Base-by-base conservation (phyloP, 1,284 basidiomycete species). In the Xerocomus tenax region DNA sequence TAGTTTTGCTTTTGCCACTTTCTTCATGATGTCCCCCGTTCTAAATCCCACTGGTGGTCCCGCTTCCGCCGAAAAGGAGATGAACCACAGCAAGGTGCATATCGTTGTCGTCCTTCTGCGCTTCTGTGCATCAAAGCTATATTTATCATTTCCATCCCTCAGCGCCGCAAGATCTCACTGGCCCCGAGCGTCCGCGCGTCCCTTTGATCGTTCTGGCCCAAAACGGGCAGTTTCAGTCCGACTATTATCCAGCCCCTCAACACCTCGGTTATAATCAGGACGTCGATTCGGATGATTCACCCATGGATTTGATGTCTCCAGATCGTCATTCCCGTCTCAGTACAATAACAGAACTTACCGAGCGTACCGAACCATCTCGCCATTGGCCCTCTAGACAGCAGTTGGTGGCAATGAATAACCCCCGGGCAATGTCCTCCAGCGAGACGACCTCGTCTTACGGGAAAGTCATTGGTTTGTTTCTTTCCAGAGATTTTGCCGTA, bases 291-390 rank as follows among this genome's bases (percentile, higher is more conserved):
- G 54, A 56, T 39, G 56, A 57, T 48, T 21, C 52, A 34, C 43
- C 55, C 18, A 25, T 50, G 44, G 64, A 45, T 39, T 30, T 58
- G 8, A 57, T 56, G 62, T 56, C 62, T 29, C 59, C 57, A 5
- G 57, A 58, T 56, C 66, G 54, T 23, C 47, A 54, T 47, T 68
- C 62, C 8, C 68, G 62, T 47, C 62, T 85, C 50, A 83, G 75
- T 54, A 82, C 79, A 3, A 86, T 87, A 53, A 73, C 76, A 21
- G 84, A 87, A 62, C 67, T 65, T 43, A 81, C 83, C 12, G 84
- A 87, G 59, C 71, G 71, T 19, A 80, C 82, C 19, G 80, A 82
- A 56, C 69, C 72, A 25, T 76, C 75, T 16, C 70, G 72, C 19
- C 69, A 71, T 35, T 75, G 74, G 69, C 69, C 69, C 35, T 65